These are phyloP conservation scores for Colletotrichum acutatum DNA, from an alignment of 2,329 filamentous ascomycete genomes.

Conservation along the genomic window DNA sequence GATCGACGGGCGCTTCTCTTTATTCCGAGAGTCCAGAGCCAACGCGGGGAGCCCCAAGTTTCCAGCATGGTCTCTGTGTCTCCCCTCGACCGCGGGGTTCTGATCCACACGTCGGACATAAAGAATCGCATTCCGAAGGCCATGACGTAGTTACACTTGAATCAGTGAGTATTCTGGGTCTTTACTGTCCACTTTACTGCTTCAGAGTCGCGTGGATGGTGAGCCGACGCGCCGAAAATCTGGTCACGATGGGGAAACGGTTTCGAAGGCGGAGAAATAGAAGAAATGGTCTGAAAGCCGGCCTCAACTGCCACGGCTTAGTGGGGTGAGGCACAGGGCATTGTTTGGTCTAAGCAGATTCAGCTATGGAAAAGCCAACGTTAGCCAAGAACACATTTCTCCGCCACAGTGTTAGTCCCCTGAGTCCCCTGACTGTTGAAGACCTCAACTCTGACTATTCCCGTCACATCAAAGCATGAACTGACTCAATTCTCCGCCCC, in stretches of 20 bases:
- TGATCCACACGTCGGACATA: conserved; percentile 10
- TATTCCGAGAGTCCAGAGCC: conserved; percentile 3
- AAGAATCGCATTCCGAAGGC: background rate
- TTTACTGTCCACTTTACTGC: background rate
- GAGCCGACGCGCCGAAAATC: background rate
- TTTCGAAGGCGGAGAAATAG: conserved; percentile 28
- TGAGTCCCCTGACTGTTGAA: background rate
- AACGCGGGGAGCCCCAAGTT: conserved; percentile 11
- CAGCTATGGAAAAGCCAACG: background rate
- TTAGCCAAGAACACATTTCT: background rate
- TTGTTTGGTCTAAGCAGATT: background rate
- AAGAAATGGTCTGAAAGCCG: background rate
- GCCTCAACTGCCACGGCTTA: background rate
- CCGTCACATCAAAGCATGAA: conserved; percentile 7
- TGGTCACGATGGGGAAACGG: background rate
- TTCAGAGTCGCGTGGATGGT: conserved; percentile 1
- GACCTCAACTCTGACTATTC: background rate
- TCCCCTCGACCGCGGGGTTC: conserved; percentile 15
- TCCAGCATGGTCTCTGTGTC: background rate
- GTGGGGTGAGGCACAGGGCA: background rate
- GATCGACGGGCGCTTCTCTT: background rate
- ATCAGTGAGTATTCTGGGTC: background rate
- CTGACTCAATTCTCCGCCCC: conserved; percentile 33
- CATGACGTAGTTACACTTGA: conserved; percentile 13
- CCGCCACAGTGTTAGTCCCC: conserved; percentile 8